A percentile compares a stretch with the other conserved stretches of the same genome.
Conservation (phyloP, 169 alveolate species). For the Neospora caninum region DNA sequence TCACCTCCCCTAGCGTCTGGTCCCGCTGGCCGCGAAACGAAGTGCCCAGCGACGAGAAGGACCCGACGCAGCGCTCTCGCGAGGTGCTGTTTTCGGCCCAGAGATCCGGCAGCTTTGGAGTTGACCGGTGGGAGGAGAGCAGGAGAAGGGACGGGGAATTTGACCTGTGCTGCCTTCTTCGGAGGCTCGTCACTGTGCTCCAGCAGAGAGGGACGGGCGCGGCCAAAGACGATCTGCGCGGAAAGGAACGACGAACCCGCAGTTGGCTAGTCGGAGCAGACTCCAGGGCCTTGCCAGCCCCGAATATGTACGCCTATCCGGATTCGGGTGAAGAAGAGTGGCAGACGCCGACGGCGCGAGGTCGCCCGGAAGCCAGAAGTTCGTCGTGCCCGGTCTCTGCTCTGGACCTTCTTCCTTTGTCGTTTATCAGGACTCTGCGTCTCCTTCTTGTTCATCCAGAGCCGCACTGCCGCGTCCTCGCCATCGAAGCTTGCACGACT, state of each 20-base stretch:
- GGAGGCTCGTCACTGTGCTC: background rate
- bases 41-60: no score
- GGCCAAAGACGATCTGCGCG: background rate
- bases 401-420: constrained; percentile 8
- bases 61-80: no score
- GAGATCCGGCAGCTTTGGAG: no score
- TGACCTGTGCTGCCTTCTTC: background rate
- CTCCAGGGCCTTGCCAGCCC: background rate
- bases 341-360: no score
- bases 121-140: no score
- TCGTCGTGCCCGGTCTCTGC: constrained; percentile 5
- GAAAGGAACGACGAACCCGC: background rate
- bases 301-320: no score
- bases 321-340: no score
- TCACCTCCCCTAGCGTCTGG: no score
- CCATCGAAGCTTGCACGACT: background rate
- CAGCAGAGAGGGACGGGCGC: background rate
- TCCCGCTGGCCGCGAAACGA: no score
- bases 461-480: background rate
- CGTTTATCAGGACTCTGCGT: background rate
- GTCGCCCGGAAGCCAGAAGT: no score
- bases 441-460: constrained; percentile 5
- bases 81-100: no score
- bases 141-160: background rate
- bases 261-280: background rate